Base-by-base conservation (phyloP, 1,139 yeast species). In the Saccharomyces hybrid region DNA sequence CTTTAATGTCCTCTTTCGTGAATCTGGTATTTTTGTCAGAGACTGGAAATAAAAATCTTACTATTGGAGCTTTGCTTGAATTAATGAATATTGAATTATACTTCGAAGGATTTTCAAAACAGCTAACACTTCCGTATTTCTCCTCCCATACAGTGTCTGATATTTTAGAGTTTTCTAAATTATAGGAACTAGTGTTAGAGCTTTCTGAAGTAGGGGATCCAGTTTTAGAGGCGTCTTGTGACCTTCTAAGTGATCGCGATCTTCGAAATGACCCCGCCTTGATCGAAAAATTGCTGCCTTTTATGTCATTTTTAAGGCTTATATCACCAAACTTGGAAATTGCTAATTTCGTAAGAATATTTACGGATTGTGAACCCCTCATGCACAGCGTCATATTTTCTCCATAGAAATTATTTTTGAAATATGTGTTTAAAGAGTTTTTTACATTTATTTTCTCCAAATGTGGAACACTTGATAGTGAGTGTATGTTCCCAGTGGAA, bases 401-500 rank as follows among this genome's bases (percentile, higher is more conserved):
- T 3, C 84, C 79, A 63, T 79, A 81, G 53, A 61, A 68, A 61
- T 78, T 74, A 4, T 73, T 67, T 4, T 69, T 65, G 66, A 82
- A 79, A 62, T 81, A 86, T 38, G 78, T 75, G 29, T 78, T 66
- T 56, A 86, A 72, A 32, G 77, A 75, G 21, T 78, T 81, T 61
- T 83, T 75, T 6, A 85, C 83, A 62, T 82, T 79, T 5, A 76
- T 48, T 19, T 79, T 80, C 44, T 74, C 64, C 24, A 69, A 57
- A 4, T 71, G 64, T 0, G 88, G 86, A 2, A 75, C 72, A 21
- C 75, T 81, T 50, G 80, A 80, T 53, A 86, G 72, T 0, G 91
- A 84, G 26, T 71, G 62, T 56, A 76, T 78, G 64, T 84, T 84
- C 19, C 95, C 95, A 0, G 95, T 86, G 12, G 89, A 82, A 64